These are phyloP conservation scores for Aleurites moluccanus DNA, from an alignment of 441 rosid species.

Conservation along the genomic window DNA sequence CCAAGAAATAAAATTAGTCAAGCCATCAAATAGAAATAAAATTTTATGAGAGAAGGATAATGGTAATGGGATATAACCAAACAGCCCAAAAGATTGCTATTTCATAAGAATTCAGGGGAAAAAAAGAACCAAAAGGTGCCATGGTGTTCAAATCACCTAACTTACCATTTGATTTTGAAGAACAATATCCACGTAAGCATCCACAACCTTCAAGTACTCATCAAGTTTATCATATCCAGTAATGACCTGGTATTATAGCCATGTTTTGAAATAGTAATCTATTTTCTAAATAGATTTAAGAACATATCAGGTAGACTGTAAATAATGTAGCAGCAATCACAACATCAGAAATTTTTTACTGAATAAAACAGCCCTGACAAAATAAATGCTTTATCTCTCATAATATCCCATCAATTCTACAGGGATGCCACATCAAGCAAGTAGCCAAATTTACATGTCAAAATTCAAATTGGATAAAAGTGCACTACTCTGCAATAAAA, in stretches of 20 bases:
- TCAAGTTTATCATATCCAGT: conserved; percentile 54
- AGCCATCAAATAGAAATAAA: not conserved
- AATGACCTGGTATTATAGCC: conserved; percentile 47
- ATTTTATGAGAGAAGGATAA: not conserved
- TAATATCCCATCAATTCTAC: not conserved
- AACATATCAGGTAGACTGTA: not conserved
- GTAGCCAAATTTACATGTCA: not conserved
- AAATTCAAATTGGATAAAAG: not conserved
- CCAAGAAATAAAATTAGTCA: not conserved
- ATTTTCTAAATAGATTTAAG: conserved; percentile 20
- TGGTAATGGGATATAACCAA: conserved; percentile 8
- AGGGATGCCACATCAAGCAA: conserved; percentile 7
- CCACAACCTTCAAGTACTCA: conserved; percentile 74
- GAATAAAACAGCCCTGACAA: not conserved
- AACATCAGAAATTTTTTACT: conserved; percentile 5
- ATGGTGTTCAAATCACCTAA: conserved; percentile 17
- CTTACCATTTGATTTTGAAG: conserved; percentile 80
- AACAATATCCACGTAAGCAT: conserved; percentile 75
- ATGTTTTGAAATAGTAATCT: conserved; percentile 3
- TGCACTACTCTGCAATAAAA: not conserved
- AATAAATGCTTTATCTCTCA: not conserved
- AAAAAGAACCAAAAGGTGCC: conserved; percentile 7
- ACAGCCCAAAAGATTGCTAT: not conserved
- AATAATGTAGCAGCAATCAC: not conserved
- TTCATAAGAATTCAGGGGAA: conserved; percentile 17